These are phyloP conservation scores for Populus pruinosa DNA, from an alignment of 345 rosid species.

Conservation along the genomic window DNA sequence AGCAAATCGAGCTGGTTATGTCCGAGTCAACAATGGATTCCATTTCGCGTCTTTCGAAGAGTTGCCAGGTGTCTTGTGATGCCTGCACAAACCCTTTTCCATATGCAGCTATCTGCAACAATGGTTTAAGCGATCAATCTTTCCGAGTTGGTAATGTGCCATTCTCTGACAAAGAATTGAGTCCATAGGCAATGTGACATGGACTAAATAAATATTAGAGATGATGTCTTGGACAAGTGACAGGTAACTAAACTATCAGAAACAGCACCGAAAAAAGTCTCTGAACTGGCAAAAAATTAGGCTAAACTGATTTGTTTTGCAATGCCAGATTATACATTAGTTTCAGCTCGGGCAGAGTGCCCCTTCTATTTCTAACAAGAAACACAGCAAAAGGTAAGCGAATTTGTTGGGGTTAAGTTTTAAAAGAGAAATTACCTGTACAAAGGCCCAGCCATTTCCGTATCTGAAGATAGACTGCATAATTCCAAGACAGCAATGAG, in stretches of 20 bases:
- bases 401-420: neutral
- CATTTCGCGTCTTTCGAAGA: slow-evolving; percentile 57
- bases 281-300: neutral
- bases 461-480: slow-evolving; percentile 70
- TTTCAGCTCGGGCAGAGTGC: neutral
- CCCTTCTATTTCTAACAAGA: neutral
- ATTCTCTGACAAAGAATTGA: neutral
- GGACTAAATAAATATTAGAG: neutral
- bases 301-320: neutral
- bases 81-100: slow-evolving; percentile 94
- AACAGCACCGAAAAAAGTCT: neutral
- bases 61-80: slow-evolving; percentile 85
- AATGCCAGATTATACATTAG: neutral
- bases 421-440: slow-evolving; percentile 57
- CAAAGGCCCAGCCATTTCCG: slow-evolving; percentile 99
- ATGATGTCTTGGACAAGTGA: neutral
- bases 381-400: neutral
- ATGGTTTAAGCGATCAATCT: neutral
- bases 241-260: neutral
- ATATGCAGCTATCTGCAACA: slow-evolving; percentile 73
- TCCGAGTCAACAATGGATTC: slow-evolving; percentile 68
- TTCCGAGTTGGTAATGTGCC: neutral
- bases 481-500: slow-evolving; percentile 86
- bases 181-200: neutral
- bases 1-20: slow-evolving; percentile 87